Base-by-base conservation (phyloP, 306 rosid species). In the Sicyos baderoa region DNA sequence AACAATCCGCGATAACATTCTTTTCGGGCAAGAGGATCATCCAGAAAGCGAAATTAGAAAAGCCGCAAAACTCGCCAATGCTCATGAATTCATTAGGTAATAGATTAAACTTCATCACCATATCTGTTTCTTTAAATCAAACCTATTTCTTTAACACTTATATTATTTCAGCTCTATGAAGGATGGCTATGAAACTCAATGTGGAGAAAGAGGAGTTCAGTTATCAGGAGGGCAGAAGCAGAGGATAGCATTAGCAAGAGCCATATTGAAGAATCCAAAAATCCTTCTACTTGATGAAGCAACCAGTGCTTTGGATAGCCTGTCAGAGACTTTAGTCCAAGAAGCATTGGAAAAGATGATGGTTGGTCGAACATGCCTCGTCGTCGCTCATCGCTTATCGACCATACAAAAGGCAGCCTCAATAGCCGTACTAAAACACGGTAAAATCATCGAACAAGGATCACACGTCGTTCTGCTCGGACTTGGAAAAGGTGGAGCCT, bases 181-280 rank as follows among this genome's bases (percentile, higher is more conserved):
- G 58, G 91, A 84, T 57, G 95, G 90, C 1, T 91, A 85, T 50
- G 85, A 88, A 10, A 85, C 86, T 2, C 69, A 81, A 29, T 85
- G 96, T 83, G 94, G 97, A 74, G 96, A 84, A 76, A 78, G 96
- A 79, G 96, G 95, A 78, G 85, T 83, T 59, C 95, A 85, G 55
- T 79, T 91, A 16, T 88, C 96, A 59, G 88, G 97, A 62, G 97
- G 96, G 0, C 88, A 91, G 75, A 88, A 86, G 79, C 96, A 91
- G 35, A 85, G 96, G n/a, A 81, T 91, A 75, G 91, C 93, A 74
- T 79, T 88, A 61, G 97, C 96, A 8, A n/a, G 91, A 76, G 95
- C 95, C 40, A 75, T 91, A 72, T 72, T 87, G 4, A 87, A 87
- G 75, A 73, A 87, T 27, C 97, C 97, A 19, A 66, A 74, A 77